Conservation (phyloP, 179 eudicot genomes). For the Sideroxylon spinosum region DNA sequence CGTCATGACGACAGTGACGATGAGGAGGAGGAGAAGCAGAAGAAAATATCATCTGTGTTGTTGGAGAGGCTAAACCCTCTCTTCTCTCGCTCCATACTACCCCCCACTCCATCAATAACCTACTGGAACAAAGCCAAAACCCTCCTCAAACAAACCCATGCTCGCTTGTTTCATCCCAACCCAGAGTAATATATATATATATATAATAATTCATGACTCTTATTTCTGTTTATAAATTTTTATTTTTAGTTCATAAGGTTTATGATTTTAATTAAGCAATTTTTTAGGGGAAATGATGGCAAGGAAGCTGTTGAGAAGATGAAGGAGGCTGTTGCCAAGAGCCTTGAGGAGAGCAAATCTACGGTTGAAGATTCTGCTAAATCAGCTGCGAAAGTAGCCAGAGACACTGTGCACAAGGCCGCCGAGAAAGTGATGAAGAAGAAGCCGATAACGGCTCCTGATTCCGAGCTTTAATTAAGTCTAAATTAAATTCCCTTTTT, state of each 20-base stretch:
- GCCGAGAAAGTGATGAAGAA: conserved; percentile 22
- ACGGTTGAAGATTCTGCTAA: conserved; percentile 34
- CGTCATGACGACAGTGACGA: too few species aligned
- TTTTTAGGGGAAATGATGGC: background rate
- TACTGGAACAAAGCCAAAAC: background rate
- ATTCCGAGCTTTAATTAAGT: too few species aligned
- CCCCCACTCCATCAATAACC: background rate
- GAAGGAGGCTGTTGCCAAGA: conserved; percentile 28
- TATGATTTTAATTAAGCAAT: background rate
- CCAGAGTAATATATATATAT: background rate
- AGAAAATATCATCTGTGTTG: background rate
- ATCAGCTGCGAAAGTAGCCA: conserved; percentile 28
- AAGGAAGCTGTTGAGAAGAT: conserved; percentile 13
- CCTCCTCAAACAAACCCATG: background rate
- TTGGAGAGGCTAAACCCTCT: background rate
- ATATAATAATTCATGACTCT: too few species aligned
- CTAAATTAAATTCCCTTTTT: too few species aligned
- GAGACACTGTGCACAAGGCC: conserved; percentile 19
- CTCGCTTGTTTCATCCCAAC: conserved; percentile 11
- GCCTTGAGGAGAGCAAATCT: conserved; percentile 24
- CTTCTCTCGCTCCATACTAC: background rate
- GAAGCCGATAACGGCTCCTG: too few species aligned
- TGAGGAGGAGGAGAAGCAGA: background rate
- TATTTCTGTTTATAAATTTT: too few species aligned
- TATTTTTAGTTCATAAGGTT: too few species aligned